Evolutionary conservation across 2,329 filamentous ascomycete species (phyloP), one percentile per base, ranked within the genome.

Genomic region (Apiospora marii): DNA sequence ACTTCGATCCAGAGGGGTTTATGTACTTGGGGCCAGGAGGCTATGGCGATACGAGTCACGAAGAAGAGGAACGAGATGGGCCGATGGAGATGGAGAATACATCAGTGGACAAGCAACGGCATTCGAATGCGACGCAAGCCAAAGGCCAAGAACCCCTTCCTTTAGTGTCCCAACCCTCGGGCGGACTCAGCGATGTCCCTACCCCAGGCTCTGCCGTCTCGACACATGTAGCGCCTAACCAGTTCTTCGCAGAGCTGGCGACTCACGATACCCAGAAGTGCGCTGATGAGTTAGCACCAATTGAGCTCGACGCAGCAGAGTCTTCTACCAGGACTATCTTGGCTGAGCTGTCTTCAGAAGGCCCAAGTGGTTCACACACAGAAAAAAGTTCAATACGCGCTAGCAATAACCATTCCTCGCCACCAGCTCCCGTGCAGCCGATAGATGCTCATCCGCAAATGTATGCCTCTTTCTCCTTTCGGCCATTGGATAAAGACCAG

Each of bases 1-100:
- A 87, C 72, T 88, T 88, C 73, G 85, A 88, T 73, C 85, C 86
- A 3, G 87, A 87, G 74, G 85, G 82, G 73, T 87, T 89, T 74
- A 87, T 88, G 83, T 88, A 85, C 74, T 82, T 88, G 22, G 87
- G 87, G 0, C 85, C 87, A 0, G 85, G 84, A 1, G 78, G 80
- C 1, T 85, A 85, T 74, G 83, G 77, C 37, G 86, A 87, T 70
- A 79, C 86, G n/a, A 87, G 83, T 41, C 80, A 74, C 0, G 83
- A 84, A 37, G 83, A 84, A 41, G 83, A 86, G 82, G 82, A 4
- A 75, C 73, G 22, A 75, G 78, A 22, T 7, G 70, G 19, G 44
- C 5, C 10, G 14, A 69, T 53, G 24, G n/a, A 7, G 22, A 48
- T 30, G 41, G 68, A 67, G 16, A 41, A 14, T 13, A 70, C 43